Percentiles rank a stretch among this genome's conserved stretches.
Evolutionary conservation across 768 basidiomycete species (phyloP).

Genomic region (Termitomyces sp.): DNA sequence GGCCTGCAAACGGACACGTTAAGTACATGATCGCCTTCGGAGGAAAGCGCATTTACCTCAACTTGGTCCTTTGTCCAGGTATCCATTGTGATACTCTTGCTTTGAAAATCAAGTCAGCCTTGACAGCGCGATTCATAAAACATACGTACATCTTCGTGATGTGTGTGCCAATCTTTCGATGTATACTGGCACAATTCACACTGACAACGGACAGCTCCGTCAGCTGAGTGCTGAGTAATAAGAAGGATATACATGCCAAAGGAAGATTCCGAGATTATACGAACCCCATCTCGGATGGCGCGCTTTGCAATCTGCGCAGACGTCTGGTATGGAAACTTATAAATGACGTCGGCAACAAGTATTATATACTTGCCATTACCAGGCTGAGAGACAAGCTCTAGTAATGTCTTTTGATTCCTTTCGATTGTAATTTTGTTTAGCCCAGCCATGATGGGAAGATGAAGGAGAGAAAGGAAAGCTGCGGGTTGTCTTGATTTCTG

Average conservation of each 20-base stretch:
- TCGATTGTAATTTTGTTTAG: constrained; percentile 58
- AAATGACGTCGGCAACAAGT: constrained; percentile 9
- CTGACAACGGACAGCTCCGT: constrained; percentile 30
- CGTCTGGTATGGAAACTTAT: constrained; percentile 40
- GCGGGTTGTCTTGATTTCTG: background rate
- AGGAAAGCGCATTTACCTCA: constrained; percentile 46
- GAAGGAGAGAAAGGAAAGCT: background rate
- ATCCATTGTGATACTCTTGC: constrained; percentile 88
- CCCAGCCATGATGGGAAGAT: constrained; percentile 22
- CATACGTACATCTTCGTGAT: constrained; percentile 81
- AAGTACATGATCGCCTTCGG: constrained; percentile 1
- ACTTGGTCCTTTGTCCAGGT: constrained; percentile 86
- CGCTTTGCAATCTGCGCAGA: constrained; percentile 91
- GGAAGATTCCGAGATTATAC: constrained; percentile 82
- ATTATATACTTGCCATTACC: constrained; percentile 66
- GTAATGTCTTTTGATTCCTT: constrained; percentile 56
- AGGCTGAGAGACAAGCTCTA: constrained; percentile 64
- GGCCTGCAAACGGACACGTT: constrained; percentile 31
- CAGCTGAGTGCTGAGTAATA: background rate
- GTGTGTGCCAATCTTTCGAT: constrained; percentile 93
- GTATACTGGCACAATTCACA: constrained; percentile 83
- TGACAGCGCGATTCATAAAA: background rate
- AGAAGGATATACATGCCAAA: constrained; percentile 50
- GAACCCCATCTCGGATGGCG: constrained; percentile 86
- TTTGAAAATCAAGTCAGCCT: constrained; percentile 22